phyloP scores from a whole-genome alignment of 768 basidiomycete species.

The Psilocybe cyanescens region DNA sequence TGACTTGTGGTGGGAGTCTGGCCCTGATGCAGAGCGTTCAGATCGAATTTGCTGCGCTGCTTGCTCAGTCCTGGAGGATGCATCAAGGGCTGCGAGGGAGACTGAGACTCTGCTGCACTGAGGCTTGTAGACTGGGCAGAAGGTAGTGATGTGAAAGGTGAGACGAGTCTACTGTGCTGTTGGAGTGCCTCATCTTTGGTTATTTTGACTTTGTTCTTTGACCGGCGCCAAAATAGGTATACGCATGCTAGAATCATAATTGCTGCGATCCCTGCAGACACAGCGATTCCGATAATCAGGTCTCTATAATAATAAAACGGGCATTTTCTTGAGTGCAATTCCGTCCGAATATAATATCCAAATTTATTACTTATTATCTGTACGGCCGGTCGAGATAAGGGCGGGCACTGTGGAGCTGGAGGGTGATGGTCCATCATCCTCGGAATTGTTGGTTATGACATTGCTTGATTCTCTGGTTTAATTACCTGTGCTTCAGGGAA shows the following conservation, averaged over 20 bases:
- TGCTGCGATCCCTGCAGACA: neutral
- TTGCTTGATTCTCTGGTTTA: neutral
- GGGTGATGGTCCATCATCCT: neutral
- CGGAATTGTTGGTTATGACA: neutral
- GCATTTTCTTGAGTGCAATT: neutral
- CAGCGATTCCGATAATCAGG: neutral
- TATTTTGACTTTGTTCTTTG: neutral
- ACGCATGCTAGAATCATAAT: neutral
- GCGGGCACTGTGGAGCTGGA: neutral
- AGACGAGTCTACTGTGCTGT: neutral
- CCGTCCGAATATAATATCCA: neutral
- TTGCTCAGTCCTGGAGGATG: neutral
- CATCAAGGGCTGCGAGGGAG: neutral
- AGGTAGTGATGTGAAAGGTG: neutral
- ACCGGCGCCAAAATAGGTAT: conserved; percentile 1
- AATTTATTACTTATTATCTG: too few species aligned
- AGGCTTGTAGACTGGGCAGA: neutral
- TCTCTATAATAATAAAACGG: neutral
- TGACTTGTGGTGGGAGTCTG: neutral
- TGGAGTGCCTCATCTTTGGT: neutral
- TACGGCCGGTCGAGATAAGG: neutral
- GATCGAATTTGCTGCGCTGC: neutral
- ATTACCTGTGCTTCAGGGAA: neutral
- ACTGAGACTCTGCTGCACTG: neutral
- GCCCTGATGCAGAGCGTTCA: neutral